A percentile compares a stretch with the other conserved stretches of the same genome.
Evolutionary conservation across 495 filamentous ascomycete species (phyloP).

Genomic region (Cryomyces minteri): DNA sequence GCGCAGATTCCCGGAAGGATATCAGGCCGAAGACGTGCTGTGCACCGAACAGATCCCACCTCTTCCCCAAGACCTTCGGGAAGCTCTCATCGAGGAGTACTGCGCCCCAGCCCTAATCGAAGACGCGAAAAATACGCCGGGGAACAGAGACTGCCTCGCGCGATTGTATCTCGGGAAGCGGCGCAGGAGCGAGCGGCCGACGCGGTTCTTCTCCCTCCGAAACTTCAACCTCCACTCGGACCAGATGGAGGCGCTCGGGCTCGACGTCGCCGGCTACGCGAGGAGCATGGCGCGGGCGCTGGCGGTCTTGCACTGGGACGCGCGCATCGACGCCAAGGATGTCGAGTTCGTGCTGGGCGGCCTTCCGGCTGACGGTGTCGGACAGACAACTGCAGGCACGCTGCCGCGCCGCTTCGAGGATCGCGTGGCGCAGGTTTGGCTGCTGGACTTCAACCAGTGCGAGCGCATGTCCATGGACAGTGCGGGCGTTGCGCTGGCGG

Average conservation of each 20-base stretch:
- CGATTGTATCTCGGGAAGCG: constrained; percentile 12
- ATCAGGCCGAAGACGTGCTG: constrained; percentile 3
- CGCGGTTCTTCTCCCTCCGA: constrained; percentile 11
- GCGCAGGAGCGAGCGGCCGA: constrained; percentile 1
- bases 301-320: constrained; percentile 13
- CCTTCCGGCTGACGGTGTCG: background rate
- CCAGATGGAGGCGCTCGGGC: constrained; percentile 7
- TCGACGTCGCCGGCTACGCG: constrained; percentile 3
- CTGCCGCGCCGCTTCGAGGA: background rate
- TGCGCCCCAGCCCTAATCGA: constrained; percentile 2
- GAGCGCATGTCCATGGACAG: constrained; percentile 7
- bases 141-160: constrained; percentile 11
- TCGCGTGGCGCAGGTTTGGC: constrained; percentile 5
- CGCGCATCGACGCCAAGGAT: constrained; percentile 12
- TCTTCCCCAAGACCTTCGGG: constrained; percentile 1
- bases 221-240: constrained; percentile 10
- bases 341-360: constrained; percentile 16
- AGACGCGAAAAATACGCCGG: constrained; percentile 1
- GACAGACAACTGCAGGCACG: background rate
- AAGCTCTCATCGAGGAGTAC: constrained; percentile 8
- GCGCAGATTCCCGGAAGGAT: constrained; percentile 1
- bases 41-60: constrained; percentile 8
- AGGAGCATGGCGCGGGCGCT: constrained; percentile 13
- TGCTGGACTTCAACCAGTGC: constrained; percentile 16
- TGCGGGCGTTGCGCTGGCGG: constrained; percentile 8